phyloP scores from a whole-genome alignment of 169 alveolate species.

The Plasmodium sp. region DNA sequence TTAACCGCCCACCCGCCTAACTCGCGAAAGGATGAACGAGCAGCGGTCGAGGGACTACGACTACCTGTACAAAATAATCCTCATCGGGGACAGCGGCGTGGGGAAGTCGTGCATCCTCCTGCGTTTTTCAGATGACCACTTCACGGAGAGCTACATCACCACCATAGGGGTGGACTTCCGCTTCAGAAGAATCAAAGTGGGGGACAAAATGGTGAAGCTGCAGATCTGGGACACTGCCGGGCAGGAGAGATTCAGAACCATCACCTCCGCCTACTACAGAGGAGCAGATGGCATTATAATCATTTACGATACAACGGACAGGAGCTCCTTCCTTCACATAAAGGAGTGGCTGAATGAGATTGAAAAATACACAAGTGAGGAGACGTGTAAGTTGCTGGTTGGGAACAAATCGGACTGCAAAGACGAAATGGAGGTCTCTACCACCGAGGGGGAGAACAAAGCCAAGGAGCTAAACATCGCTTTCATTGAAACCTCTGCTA shows the following conservation, averaged over 20 bases:
- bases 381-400: conserved; percentile 93
- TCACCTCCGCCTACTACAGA: conserved; percentile 96
- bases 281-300: conserved; percentile 97
- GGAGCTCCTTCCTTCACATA: conserved; percentile 88
- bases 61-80: conserved; percentile 96
- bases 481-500: conserved; percentile 88
- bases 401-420: conserved; percentile 96
- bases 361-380: conserved; percentile 94
- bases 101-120: conserved; percentile 97
- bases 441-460: conserved; percentile 85
- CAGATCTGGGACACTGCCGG: conserved; percentile 99
- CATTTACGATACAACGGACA: conserved; percentile 93
- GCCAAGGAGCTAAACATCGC: conserved; percentile 85
- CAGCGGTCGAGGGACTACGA: conserved; percentile 83
- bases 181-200: conserved; percentile 93
- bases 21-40: conserved; percentile 15
- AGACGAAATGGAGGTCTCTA: conserved; percentile 81
- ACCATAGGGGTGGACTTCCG: conserved; percentile 93
- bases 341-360: conserved; percentile 95
- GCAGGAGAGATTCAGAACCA: conserved; percentile 96
- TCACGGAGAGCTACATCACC: conserved; percentile 90
- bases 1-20: not conserved
- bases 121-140: conserved; percentile 95
- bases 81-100: conserved; percentile 98
- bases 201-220: conserved; percentile 92